phyloP scores from a whole-genome alignment of 2,329 filamentous ascomycete genomes.

The Dothideomycetidae sp. region DNA sequence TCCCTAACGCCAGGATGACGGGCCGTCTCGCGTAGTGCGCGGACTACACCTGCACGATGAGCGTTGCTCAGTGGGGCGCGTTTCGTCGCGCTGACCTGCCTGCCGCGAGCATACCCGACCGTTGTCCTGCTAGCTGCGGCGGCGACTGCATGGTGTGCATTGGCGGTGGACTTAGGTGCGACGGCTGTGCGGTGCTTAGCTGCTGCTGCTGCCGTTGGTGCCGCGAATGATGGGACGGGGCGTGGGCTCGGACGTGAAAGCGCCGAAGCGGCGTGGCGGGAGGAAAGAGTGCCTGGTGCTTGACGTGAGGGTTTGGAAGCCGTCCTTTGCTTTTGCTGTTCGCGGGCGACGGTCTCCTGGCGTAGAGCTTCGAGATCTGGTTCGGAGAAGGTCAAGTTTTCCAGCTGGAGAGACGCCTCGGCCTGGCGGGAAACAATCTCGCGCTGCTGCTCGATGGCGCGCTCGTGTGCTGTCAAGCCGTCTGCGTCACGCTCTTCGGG shows the following conservation, averaged over 20 bases:
- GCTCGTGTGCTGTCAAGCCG: slow-evolving; percentile 21
- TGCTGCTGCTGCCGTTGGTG: slow-evolving; percentile 27
- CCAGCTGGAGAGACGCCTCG: slow-evolving; percentile 16
- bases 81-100: slow-evolving; percentile 35
- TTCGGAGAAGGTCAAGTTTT: background rate
- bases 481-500: slow-evolving; percentile 48
- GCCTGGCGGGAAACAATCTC: slow-evolving; percentile 19
- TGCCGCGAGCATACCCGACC: slow-evolving; percentile 71
- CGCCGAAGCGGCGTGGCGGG: slow-evolving; percentile 36
- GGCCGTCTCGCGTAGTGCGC: slow-evolving; percentile 8
- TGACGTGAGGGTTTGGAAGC: too few species aligned
- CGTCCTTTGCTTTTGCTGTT: slow-evolving; percentile 10
- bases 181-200: slow-evolving; percentile 24
- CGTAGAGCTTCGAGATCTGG: slow-evolving; percentile 2
- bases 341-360: slow-evolving; percentile 12
- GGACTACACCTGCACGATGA: slow-evolving; percentile 4
- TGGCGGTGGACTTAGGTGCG: slow-evolving; percentile 3
- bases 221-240: slow-evolving; percentile 20
- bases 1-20: slow-evolving; percentile 3
- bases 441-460: slow-evolving; percentile 15
- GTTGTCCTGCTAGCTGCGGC: slow-evolving; percentile 62
- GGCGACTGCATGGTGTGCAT: slow-evolving; percentile 42
- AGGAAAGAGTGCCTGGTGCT: slow-evolving; percentile 38
- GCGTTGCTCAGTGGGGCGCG: slow-evolving; percentile 15
- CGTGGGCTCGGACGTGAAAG: slow-evolving; percentile 24